phyloP scores from a whole-genome alignment of 352 stramenopile species.

The Peronosclerospora sorghi region DNA sequence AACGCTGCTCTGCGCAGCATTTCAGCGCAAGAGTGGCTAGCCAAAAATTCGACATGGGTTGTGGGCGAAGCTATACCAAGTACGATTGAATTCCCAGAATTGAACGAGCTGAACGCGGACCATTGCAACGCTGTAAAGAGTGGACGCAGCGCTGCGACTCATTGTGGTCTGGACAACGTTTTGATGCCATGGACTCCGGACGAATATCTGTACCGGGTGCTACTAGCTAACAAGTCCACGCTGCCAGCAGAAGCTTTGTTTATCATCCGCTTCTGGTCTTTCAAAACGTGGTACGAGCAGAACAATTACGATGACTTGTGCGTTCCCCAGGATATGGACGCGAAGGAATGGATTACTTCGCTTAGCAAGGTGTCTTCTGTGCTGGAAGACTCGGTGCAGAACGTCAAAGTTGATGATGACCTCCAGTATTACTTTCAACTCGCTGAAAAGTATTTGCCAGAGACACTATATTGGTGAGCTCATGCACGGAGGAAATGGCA shows the following conservation, averaged over 20 bases:
- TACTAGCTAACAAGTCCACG: conserved; percentile 50
- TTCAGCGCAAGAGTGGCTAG: conserved; percentile 62
- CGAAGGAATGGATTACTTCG: conserved; percentile 57
- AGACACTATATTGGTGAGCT: conserved; percentile 56
- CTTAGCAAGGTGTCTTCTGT: conserved; percentile 26
- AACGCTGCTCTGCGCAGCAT: conserved; percentile 53
- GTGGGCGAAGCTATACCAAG: conserved; percentile 45
- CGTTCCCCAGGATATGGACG: conserved; percentile 35
- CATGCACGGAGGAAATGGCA: too few relatives aligned
- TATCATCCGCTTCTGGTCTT: conserved; percentile 60
- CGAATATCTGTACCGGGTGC: conserved; percentile 62
- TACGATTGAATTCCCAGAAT: conserved; percentile 41
- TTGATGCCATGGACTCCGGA: conserved; percentile 65
- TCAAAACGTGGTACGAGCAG: conserved; percentile 54
- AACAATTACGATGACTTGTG: conserved; percentile 42
- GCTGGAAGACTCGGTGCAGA: conserved; percentile 31
- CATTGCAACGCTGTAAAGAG: conserved; percentile 22
- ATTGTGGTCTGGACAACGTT: conserved; percentile 28
- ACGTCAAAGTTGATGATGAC: conserved; percentile 21
- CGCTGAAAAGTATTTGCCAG: conserved; percentile 60
- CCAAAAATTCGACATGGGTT: conserved; percentile 51
- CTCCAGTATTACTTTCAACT: conserved; percentile 63
- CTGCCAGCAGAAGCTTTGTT: conserved; percentile 55
- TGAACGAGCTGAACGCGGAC: conserved; percentile 59
- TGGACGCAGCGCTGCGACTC: conserved; percentile 1